These are phyloP conservation scores for Fusarium sp. DNA, from an alignment of 2,329 filamentous ascomycete genomes.

Conservation along the genomic window DNA sequence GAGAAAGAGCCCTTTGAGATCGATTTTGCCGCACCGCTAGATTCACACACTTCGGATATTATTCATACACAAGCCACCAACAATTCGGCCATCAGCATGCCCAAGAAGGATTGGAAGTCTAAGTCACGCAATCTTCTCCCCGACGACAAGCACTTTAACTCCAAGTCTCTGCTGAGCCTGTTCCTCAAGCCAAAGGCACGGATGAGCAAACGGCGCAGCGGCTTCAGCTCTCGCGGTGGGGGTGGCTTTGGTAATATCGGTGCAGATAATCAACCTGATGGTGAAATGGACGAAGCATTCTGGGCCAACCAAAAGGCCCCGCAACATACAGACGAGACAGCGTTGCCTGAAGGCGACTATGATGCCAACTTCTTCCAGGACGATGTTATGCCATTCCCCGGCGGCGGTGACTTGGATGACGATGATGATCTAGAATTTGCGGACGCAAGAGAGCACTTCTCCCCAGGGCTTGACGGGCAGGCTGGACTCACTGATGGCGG, in stretches of 20 bases:
- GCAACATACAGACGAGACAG: constrained; percentile 63
- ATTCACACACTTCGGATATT: constrained; percentile 74
- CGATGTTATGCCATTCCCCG: constrained; percentile 76
- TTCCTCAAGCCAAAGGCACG: constrained; percentile 96
- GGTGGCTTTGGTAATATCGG: constrained; percentile 55
- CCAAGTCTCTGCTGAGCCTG: constrained; percentile 84
- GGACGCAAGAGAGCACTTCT: constrained; percentile 83
- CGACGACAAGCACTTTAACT: constrained; percentile 98
- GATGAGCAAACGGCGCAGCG: constrained; percentile 73
- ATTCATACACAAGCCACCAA: constrained; percentile 85
- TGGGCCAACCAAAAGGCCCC: constrained; percentile 82
- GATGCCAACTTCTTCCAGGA: constrained; percentile 99
- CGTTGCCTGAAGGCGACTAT: constrained; percentile 78
- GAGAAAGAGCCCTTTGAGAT: constrained; percentile 98
- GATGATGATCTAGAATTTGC: constrained; percentile 81
- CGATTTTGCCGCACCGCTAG: constrained; percentile 83
- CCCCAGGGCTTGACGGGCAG: constrained; percentile 68
- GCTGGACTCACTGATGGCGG: constrained; percentile 57
- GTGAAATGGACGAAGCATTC: constrained; percentile 93
- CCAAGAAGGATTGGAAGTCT: constrained; percentile 95
- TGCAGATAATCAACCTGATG: constrained; percentile 67
- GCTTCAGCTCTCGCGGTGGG: constrained; percentile 56
- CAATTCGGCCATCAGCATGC: constrained; percentile 83
- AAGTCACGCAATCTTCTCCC: constrained; percentile 93
- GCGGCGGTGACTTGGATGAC: constrained; percentile 65